Base-by-base conservation (phyloP, 352 stramenopile species). In the Pythium oligandrum region DNA sequence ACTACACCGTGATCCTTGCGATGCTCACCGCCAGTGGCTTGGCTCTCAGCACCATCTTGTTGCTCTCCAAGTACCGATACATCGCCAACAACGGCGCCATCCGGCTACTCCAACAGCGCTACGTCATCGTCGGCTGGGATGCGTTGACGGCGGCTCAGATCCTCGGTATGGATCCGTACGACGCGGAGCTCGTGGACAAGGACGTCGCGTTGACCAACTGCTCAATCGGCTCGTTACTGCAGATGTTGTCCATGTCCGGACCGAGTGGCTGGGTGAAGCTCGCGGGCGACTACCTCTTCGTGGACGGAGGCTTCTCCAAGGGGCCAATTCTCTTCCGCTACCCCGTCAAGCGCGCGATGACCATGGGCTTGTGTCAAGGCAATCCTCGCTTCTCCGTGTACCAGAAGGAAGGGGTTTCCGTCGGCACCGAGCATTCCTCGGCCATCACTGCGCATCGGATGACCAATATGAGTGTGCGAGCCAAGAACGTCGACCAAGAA, bases 111-210 rank as follows among this genome's bases (percentile, higher is more conserved):
- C 73, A 86, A 51, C 42, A 68, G 30, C 70, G 73, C 1, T 87
- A 85, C 43, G 26, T 75, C 4, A 53, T 83, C 40, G 59, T 75
- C 2, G 75, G 75, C 4, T 86, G 75, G 75, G 75, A 86, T 31
- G 40, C 67, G 3, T 50, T 77, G 3, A 44, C 69, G 0, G 56
- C 66, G 4, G 44, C 73, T 0, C 57, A 76, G 1, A 61, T 68
- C 9, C 61, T 86, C 9, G 73, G 75, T 0, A 72, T 86, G 12
- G 75, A 86, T 33, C 73, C 73, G 3, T 59, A 67, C 12, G 52
- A 83, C 5, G 26, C 54, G 0, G 52, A 59, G 4, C 55, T 71
- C 26, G 32, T 64, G 11, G n/a, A 70, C n/a, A 44, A 71, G 8
- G 35, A 47, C 61, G 31, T 60, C 55, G 3, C 49, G 58, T 9